Evolutionary conservation across 768 basidiomycete genomes (phyloP), one percentile per base, ranked within the genome.

Genomic region (Agaricus bisporus): DNA sequence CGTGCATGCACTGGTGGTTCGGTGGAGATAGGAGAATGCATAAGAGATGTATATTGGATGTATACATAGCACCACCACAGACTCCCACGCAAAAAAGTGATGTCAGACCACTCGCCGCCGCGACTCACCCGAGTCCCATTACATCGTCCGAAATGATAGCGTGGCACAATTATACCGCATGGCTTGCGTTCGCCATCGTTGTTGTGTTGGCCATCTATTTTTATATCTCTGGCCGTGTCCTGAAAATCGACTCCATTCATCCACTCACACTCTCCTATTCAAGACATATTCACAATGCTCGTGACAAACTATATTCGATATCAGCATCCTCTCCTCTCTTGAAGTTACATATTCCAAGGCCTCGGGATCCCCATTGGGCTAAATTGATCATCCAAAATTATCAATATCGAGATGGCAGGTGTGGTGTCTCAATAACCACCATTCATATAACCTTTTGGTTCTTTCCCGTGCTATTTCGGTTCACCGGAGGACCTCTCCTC

Each of bases 401-500:
- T 39, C 25, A 49, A 12, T 49, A 49, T 25, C 37, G 37, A 26
- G 48, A 49, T 39, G 14, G 22, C n/a, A 51, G 20, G 17, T 41
- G 38, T 17, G 29, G 7, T 3, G 49, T 51, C n/a, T 28, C 41
- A 43, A 36, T 51, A 6, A 2, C 49, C 10, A 18, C 26, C n/a
- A 35, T 35, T 14, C 28, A 51, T 15, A 32, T n/a, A 41, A 49
- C 41, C 26, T 41, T 42, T 4, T 51, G 49, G 49, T 42, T 51
- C 41, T 42, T 42, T 41, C 41, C 49, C 4, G 22, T 36, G 41
- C 25, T 51, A 15, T 51, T 51, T 35, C 14, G 41, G 18, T 51
- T 51, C 49, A 51, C 49, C 5, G 39, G 41, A 4, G 41, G 49
- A 11, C 41, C 41, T n/a, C 22, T 46, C 44, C 9, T 53, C 44